Conservation (phyloP, 2,329 filamentous ascomycete genomes). For the Calycina herbarum region DNA sequence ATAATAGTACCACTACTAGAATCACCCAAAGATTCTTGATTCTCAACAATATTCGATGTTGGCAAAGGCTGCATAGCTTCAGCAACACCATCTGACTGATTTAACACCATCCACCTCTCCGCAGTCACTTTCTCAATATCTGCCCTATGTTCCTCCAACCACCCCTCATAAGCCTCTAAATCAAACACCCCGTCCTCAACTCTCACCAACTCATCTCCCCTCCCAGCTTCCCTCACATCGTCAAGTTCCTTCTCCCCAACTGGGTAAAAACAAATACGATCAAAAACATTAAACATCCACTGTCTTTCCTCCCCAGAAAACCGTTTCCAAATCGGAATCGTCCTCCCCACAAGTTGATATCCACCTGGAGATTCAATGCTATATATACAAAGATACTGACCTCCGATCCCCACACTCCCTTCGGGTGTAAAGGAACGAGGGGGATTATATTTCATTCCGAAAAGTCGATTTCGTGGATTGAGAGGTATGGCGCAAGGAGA, state of each 20-base stretch:
- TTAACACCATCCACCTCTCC: conserved; percentile 15
- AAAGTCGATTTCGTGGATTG: conserved; percentile 27
- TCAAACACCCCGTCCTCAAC: conserved; percentile 1
- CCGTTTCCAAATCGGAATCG: conserved; percentile 40
- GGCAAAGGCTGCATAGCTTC: conserved; percentile 48
- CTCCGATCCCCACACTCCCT: conserved; percentile 42
- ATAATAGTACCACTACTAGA: not conserved
- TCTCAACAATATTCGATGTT: conserved; percentile 35
- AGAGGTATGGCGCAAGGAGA: conserved; percentile 39
- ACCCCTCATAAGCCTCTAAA: conserved; percentile 7
- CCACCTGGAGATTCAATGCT: conserved; percentile 42
- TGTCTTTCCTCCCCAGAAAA: conserved; percentile 37
- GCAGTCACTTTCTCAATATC: not conserved
- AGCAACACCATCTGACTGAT: conserved; percentile 36
- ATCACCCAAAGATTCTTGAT: not conserved
- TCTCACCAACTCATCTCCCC: not conserved
- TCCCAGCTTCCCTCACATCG: not conserved
- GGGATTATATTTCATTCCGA: conserved; percentile 41
- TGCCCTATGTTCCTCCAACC: not conserved
- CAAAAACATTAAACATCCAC: conserved; percentile 43
- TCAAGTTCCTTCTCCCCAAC: conserved; percentile 36
- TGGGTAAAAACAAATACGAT: conserved; percentile 40
- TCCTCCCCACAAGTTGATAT: conserved; percentile 42
- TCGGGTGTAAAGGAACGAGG: conserved; percentile 40
- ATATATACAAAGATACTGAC: conserved; percentile 41